Percentiles rank a stretch among this genome's conserved stretches.
Conservation (phyloP, 371 early-diverging fungal species). For the Rhizomucor miehei region DNA sequence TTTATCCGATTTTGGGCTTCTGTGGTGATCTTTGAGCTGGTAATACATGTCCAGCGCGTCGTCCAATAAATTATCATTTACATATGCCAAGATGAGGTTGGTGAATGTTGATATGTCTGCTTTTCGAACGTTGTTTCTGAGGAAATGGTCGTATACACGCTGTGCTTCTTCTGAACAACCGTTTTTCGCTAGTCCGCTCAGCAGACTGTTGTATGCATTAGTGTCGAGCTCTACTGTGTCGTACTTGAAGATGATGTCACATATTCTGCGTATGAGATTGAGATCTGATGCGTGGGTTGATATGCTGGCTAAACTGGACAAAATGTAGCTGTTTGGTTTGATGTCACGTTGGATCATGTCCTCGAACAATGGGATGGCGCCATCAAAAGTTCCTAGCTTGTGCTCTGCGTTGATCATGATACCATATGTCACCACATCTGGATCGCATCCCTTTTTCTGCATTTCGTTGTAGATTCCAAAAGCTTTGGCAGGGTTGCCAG, state of each 20-base stretch:
- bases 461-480: slow-evolving; percentile 34
- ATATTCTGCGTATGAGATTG: not conserved
- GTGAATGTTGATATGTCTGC: slow-evolving; percentile 35
- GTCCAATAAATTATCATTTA: slow-evolving; percentile 29
- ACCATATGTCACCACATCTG: slow-evolving; percentile 54
- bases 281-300: slow-evolving; percentile 11
- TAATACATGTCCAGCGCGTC: slow-evolving; percentile 48
- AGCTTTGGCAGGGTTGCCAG: slow-evolving; percentile 28
- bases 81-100: slow-evolving; percentile 39
- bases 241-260: slow-evolving; percentile 4
- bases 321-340: slow-evolving; percentile 30
- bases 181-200: slow-evolving; percentile 26
- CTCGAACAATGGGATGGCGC: slow-evolving; percentile 29
- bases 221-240: slow-evolving; percentile 10
- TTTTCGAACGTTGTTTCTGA: slow-evolving; percentile 19
- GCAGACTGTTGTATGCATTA: slow-evolving; percentile 24
- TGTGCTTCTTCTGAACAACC: slow-evolving; percentile 40
- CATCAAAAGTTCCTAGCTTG: slow-evolving; percentile 24
- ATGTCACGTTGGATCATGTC: slow-evolving; percentile 33
- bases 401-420: slow-evolving; percentile 48
- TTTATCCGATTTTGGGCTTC: slow-evolving; percentile 7
- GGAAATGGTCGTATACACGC: slow-evolving; percentile 29
- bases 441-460: slow-evolving; percentile 22
- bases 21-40: slow-evolving; percentile 31
- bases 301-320: slow-evolving; percentile 27